A percentile compares a stretch with the other conserved stretches of the same genome.
phyloP scores from a whole-genome alignment of 2,329 filamentous ascomycete genomes.

The Leptographium flavum region DNA sequence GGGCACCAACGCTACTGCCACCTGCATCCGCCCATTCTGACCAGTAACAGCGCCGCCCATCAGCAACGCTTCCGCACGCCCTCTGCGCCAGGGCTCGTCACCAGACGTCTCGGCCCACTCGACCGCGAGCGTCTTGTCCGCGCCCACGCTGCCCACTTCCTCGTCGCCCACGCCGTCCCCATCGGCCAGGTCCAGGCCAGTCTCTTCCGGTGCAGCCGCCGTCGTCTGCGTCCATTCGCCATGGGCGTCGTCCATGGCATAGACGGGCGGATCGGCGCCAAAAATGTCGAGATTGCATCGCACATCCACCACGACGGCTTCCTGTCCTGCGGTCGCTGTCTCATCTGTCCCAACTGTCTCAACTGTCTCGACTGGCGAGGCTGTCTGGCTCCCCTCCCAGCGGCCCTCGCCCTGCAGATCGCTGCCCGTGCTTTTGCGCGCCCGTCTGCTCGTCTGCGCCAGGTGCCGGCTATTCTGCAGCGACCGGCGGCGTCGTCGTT shows the following conservation, averaged over 20 bases:
- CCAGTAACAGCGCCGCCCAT: neutral
- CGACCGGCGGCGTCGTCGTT: slow-evolving; percentile 16
- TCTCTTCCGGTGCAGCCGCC: neutral
- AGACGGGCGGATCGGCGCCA: slow-evolving; percentile 8
- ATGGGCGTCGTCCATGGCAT: too few relatives aligned
- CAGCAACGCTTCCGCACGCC: neutral
- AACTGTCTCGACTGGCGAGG: neutral
- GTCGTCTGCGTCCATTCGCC: neutral
- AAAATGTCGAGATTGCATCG: slow-evolving; percentile 21
- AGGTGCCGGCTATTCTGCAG: slow-evolving; percentile 16
- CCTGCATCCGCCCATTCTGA: neutral
- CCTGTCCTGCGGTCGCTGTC: neutral
- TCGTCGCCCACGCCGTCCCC: too few relatives aligned
- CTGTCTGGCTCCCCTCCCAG: neutral
- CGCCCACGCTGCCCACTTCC: too few relatives aligned
- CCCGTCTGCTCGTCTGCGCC: slow-evolving; percentile 10
- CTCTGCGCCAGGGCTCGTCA: neutral
- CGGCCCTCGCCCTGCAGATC: neutral
- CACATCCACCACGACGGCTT: slow-evolving; percentile 16
- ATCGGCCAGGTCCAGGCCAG: too few relatives aligned
- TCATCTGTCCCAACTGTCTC: neutral
- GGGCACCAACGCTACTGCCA: slow-evolving; percentile 4
- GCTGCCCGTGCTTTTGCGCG: slow-evolving; percentile 4
- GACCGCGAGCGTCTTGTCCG: too few relatives aligned
- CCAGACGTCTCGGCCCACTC: neutral